Evolutionary conservation across 2,329 filamentous ascomycete species (phyloP), one percentile per base, ranked within the genome.

Genomic region (Pleoardoris graminearum): DNA sequence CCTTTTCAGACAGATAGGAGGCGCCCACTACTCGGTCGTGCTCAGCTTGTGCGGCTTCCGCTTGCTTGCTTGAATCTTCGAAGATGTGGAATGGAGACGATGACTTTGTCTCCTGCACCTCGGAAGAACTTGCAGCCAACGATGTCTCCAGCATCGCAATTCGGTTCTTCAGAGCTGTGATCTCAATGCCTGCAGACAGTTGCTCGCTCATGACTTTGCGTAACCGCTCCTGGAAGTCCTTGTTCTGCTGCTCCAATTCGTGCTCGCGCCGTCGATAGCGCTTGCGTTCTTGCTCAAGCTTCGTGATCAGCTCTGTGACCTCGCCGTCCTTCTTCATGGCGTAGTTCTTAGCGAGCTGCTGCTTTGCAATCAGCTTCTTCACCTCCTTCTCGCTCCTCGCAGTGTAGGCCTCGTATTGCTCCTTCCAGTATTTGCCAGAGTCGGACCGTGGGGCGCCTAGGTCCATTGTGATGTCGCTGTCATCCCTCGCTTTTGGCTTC

Each of bases 361-460:
- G 90, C 78, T 91, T 92, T 67, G 84, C 85, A 67, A 92, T 82
- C 66, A 93, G 79, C 75, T 88, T 90, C 75, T 86, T 85, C 79
- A 91, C 86, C 71, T 92, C 87, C 37, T 79, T 81, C 69, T 84
- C 85, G 57, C 88, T 89, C 57, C 88, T 87, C 38, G 84, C 79
- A 43, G 89, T 85, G 65, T 92, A 93, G 49, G 80, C 82, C 60
- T 90, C 82, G 63, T 89, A 92, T 66, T 91, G 84, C 21, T 83
- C 81, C 73, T 92, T 92, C 89, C 89, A 93, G 72, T 89, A 91
- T 62, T 82, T 85, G 6, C 88, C 89, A 3, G 88, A 91, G 53
- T 87, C 82, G 1, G 88, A 90, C 57, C 85, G 83, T 6, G 89
- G 89, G 63, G 90, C 85, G 57, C 87, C 87, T 43, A 90, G 75